Conservation (phyloP, 768 basidiomycete species). For the Coprinellus micaceus region DNA sequence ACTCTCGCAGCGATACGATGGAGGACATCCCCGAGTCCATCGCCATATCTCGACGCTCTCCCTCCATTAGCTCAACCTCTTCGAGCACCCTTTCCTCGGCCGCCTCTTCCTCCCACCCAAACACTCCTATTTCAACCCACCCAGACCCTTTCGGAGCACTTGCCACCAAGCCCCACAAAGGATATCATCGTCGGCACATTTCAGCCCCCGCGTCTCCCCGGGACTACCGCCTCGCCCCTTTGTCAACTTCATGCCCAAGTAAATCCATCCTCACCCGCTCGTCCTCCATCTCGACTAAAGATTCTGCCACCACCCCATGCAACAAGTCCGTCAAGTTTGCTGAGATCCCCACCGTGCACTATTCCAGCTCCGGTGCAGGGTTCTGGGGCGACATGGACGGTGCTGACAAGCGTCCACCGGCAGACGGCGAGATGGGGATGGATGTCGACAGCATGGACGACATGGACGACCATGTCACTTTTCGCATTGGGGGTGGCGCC, state of each 20-base stretch:
- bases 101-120: slow-evolving; percentile 27
- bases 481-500: neutral
- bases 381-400: slow-evolving; percentile 24
- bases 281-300: slow-evolving; percentile 45
- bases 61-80: slow-evolving; percentile 26
- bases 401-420: slow-evolving; percentile 9
- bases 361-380: slow-evolving; percentile 31
- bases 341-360: slow-evolving; percentile 60
- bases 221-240: slow-evolving; percentile 13
- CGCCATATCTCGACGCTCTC: slow-evolving; percentile 20
- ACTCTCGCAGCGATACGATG: too few species aligned
- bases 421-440: neutral
- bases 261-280: slow-evolving; percentile 60
- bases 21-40: neutral
- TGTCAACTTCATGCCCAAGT: slow-evolving; percentile 33
- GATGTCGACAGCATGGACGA: slow-evolving; percentile 28
- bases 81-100: slow-evolving; percentile 23
- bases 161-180: slow-evolving; percentile 13
- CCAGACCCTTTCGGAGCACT: slow-evolving; percentile 14
- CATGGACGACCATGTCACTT: slow-evolving; percentile 35
- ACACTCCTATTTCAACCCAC: slow-evolving; percentile 23
- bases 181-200: slow-evolving; percentile 16
- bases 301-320: slow-evolving; percentile 30
- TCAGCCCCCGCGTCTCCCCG: slow-evolving; percentile 11
- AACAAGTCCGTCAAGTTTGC: slow-evolving; percentile 69